These are phyloP conservation scores for Botrytis deweyae DNA, from an alignment of 2,329 filamentous ascomycete genomes.

Conservation along the genomic window DNA sequence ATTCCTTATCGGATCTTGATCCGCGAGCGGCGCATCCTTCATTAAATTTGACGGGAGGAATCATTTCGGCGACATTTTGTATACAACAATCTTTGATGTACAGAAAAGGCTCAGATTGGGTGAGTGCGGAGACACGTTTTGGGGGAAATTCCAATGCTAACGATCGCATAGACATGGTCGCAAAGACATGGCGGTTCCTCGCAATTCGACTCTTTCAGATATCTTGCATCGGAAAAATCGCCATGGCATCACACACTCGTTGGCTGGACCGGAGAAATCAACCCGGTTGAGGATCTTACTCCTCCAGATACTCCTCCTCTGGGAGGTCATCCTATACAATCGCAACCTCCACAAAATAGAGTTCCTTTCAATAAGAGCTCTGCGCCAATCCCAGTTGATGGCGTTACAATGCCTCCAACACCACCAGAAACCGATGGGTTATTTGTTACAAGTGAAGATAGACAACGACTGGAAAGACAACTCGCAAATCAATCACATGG, in stretches of 20 bases:
- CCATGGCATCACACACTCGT: conserved; percentile 92
- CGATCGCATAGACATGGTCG: conserved; percentile 61
- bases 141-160: conserved; percentile 26
- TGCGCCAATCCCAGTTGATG: conserved; percentile 74
- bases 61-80: conserved; percentile 65
- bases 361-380: conserved; percentile 68
- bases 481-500: conserved; percentile 72
- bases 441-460: conserved; percentile 67
- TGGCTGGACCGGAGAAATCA: conserved; percentile 91
- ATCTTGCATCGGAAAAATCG: conserved; percentile 79
- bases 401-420: conserved; percentile 53
- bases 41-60: conserved; percentile 60
- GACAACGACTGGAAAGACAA: conserved; percentile 70
- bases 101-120: conserved; percentile 60
- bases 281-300: conserved; percentile 49
- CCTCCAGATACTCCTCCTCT: conserved; percentile 50
- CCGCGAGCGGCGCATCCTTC: conserved; percentile 55
- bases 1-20: conserved; percentile 55
- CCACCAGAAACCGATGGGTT: conserved; percentile 66
- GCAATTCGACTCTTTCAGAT: conserved; percentile 85
- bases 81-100: conserved; percentile 61
- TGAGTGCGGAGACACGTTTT: conserved; percentile 41
- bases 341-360: conserved; percentile 41
- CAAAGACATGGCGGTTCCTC: conserved; percentile 84
- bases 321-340: conserved; percentile 43